Evolutionary conservation across 768 basidiomycete species (phyloP), one percentile per base, ranked within the genome.

Genomic region (Boletus rubroflammeus): DNA sequence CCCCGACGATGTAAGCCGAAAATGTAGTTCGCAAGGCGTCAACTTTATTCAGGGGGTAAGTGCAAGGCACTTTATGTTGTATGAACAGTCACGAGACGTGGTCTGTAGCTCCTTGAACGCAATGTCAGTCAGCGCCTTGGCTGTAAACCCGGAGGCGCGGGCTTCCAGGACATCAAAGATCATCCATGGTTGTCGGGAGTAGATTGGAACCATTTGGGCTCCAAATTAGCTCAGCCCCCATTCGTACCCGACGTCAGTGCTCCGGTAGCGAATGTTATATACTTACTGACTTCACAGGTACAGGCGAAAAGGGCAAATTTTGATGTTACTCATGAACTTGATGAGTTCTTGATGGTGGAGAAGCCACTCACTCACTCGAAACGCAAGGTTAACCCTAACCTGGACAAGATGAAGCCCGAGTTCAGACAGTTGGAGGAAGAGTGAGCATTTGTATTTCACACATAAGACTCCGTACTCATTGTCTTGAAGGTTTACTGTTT

Each of bases 301-400:
- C 66, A 99, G 95, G 84, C 88, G 72, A 94, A 95, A 69, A 88
- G 88, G 72, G 91, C 94, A n/a, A 98, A 99, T 71, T 99, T 98
- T 71, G 96, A 99, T 67, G 88, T 97, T 35, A 85, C 93, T 34
- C 94, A 98, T 66, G 97, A 98, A 75, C 81, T 99, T 10, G 95
- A 99, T 68, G 97, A 99, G 70, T 89, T 98, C 64, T 72, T 99
- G 65, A 83, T 98, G 81, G 95, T 95, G 49, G 96, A 98, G 74
- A 98, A 98, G 69, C 96, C 96, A n/a, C 75, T 98, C 51, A 97
- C 93, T 52, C 93, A 95, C 58, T 79, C 89, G 42, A 97, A 93
- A 71, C 86, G 97, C 34, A 98, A 96, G 67, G 85, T 83, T 31
- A 90, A 93, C 59, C 77, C 81, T 31, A 92, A 97, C 72, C 68